Conservation (phyloP, 129 eudicot genomes). For the Flaveria sonorensis region DNA sequence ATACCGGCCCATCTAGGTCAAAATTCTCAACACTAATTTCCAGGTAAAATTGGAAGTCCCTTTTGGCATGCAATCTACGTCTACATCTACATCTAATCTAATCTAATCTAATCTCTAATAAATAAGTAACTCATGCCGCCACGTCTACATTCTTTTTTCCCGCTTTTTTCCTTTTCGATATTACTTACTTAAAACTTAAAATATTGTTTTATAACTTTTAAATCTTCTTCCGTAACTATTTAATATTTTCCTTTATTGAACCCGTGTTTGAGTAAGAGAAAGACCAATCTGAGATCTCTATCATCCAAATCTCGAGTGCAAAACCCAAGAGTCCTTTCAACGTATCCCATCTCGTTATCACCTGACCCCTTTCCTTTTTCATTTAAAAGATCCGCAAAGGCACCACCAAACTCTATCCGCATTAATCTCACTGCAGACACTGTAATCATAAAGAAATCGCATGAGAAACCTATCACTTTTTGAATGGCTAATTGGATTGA, state of each 20-base stretch:
- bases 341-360: conserved; percentile 91
- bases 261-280: conserved; percentile 5
- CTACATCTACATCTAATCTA: too few species aligned
- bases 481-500: neutral
- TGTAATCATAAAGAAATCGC: conserved; percentile 27
- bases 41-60: neutral
- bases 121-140: too few species aligned
- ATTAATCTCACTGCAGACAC: conserved; percentile 95
- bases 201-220: too few species aligned
- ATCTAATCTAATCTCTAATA: too few species aligned
- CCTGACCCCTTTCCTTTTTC: conserved; percentile 95
- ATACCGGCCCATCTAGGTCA: neutral
- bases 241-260: too few species aligned
- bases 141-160: too few species aligned
- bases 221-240: too few species aligned
- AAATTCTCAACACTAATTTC: neutral
- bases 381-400: conserved; percentile 90
- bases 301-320: conserved; percentile 85
- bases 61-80: neutral
- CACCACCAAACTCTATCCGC: conserved; percentile 97
- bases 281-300: conserved; percentile 84
- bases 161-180: too few species aligned
- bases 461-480: conserved; percentile 15
- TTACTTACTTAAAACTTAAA: too few species aligned
- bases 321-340: conserved; percentile 91